Conservation (phyloP, 495 filamentous ascomycete species). For the Amniculicola lignicola region DNA sequence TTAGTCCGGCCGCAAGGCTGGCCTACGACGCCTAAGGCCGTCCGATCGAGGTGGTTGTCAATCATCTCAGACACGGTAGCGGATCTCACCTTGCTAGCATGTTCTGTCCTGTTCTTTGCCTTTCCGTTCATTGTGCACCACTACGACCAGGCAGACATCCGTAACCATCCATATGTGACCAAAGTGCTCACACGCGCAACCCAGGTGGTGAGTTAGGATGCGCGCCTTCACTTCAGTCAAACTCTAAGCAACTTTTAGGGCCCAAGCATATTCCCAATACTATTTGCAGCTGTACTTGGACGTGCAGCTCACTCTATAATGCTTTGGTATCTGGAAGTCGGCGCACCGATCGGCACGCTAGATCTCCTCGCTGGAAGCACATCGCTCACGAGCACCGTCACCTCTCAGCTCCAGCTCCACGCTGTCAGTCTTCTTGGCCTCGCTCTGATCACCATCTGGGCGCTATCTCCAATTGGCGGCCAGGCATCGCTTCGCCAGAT, state of each 20-base stretch:
- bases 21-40: background rate
- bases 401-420: background rate
- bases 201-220: background rate
- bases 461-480: background rate
- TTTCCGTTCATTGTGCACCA: background rate
- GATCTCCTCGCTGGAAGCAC: background rate
- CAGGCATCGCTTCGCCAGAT: background rate
- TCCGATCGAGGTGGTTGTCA: background rate
- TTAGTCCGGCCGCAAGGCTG: too few relatives aligned
- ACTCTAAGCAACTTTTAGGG: background rate
- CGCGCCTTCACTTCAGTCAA: background rate
- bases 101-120: background rate
- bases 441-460: background rate
- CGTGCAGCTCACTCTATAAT: background rate
- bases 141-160: background rate
- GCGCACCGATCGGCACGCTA: background rate
- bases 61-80: background rate
- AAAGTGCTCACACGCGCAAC: background rate
- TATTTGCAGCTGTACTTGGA: background rate
- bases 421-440: background rate
- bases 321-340: background rate
- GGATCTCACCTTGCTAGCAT: background rate
- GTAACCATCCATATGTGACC: background rate
- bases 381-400: background rate
- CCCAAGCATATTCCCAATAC: background rate